These are phyloP conservation scores for Cryphonectria nitschkei DNA, from an alignment of 2,329 filamentous ascomycete species.

Conservation along the genomic window DNA sequence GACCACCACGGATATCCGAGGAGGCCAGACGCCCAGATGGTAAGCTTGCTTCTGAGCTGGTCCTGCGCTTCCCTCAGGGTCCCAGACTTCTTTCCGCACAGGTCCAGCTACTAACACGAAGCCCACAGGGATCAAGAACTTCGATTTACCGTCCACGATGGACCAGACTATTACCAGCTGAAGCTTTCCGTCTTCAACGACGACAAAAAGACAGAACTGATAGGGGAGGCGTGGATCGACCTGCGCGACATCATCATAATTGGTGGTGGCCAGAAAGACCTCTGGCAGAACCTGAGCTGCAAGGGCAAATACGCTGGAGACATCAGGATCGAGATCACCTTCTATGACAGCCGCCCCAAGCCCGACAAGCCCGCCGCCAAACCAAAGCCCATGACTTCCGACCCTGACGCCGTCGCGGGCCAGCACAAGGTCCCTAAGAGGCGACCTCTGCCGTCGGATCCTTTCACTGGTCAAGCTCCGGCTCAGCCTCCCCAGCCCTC, in stretches of 20 bases:
- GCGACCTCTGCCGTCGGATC: conserved; percentile 81
- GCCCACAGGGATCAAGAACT: conserved; percentile 88
- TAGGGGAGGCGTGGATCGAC: conserved; percentile 91
- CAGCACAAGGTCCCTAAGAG: conserved; percentile 73
- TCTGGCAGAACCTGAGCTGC: conserved; percentile 87
- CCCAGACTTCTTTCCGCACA: background rate
- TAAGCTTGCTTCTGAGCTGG: conserved; percentile 48
- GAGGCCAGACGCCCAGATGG: conserved; percentile 95
- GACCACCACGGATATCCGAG: conserved; percentile 89
- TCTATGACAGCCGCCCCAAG: conserved; percentile 88
- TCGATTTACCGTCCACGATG: conserved; percentile 94
- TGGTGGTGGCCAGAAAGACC: conserved; percentile 90
- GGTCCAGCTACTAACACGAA: background rate
- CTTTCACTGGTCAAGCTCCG: conserved; percentile 61
- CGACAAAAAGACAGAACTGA: conserved; percentile 95
- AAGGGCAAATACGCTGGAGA: conserved; percentile 96
- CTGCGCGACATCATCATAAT: conserved; percentile 78
- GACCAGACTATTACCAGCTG: conserved; percentile 91
- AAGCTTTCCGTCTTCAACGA: conserved; percentile 98
- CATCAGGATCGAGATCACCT: conserved; percentile 92
- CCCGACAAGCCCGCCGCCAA: conserved; percentile 69
- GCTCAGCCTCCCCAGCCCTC: conserved; percentile 42
- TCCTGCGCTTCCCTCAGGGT: background rate
- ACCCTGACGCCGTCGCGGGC: conserved; percentile 43
- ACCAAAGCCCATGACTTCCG: conserved; percentile 47